These are phyloP conservation scores for Pleurotus eryngii DNA, from an alignment of 768 basidiomycete genomes.

Conservation along the genomic window DNA sequence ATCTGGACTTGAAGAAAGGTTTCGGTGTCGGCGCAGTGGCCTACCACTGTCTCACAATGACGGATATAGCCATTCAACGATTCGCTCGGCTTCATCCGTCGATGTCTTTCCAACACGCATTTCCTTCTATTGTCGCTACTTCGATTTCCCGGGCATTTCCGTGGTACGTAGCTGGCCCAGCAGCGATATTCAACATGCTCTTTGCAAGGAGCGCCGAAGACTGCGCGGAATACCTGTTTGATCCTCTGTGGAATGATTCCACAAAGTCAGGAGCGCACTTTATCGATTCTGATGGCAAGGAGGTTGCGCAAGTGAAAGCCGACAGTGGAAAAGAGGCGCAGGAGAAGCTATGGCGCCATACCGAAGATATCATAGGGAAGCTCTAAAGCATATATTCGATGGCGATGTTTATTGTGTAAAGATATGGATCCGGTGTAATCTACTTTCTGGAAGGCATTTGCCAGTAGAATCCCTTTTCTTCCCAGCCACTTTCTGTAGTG, in stretches of 20 bases:
- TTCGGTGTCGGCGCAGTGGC: slow-evolving; percentile 34
- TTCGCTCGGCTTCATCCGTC: slow-evolving; percentile 27
- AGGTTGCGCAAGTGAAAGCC: background rate
- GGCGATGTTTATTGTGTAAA: too few species aligned
- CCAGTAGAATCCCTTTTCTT: too few species aligned
- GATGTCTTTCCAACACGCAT: slow-evolving; percentile 33
- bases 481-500: too few species aligned
- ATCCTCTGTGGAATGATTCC: slow-evolving; percentile 19
- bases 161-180: slow-evolving; percentile 22
- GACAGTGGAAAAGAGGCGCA: background rate
- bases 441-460: too few species aligned
- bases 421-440: too few species aligned
- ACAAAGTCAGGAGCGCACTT: background rate
- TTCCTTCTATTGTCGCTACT: slow-evolving; percentile 33
- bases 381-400: too few species aligned
- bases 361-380: background rate
- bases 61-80: slow-evolving; percentile 48
- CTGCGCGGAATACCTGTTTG: slow-evolving; percentile 34
- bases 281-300: background rate
- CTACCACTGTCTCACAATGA: slow-evolving; percentile 38
- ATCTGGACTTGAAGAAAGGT: slow-evolving; percentile 47
- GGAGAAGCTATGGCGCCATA: slow-evolving; percentile 2
- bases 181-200: slow-evolving; percentile 17
- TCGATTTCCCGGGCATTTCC: slow-evolving; percentile 12
- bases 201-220: slow-evolving; percentile 21